These are phyloP conservation scores for Eragrostis curvula DNA, from an alignment of 176 grass and related monocot species.

Conservation along the genomic window DNA sequence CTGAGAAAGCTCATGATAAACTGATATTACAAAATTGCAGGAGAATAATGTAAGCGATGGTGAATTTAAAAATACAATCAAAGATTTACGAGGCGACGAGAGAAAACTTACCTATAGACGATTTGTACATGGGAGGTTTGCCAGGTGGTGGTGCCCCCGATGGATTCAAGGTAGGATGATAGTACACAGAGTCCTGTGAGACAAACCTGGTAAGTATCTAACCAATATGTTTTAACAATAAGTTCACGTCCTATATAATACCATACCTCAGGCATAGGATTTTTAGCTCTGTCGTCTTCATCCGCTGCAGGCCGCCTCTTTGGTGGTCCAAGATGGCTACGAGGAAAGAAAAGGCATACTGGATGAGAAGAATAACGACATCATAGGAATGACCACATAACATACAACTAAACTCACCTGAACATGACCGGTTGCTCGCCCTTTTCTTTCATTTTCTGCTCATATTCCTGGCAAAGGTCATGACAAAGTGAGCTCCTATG, in stretches of 20 bases:
- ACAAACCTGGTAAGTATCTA: slow-evolving; percentile 44
- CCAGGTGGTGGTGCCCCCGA: slow-evolving; percentile 87
- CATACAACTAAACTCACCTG: slow-evolving; percentile 58
- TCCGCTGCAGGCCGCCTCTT: slow-evolving; percentile 72
- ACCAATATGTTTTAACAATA: slow-evolving; percentile 27
- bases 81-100: neutral
- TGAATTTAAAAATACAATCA: slow-evolving; percentile 6
- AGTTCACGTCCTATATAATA: slow-evolving; percentile 1
- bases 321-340: slow-evolving; percentile 87
- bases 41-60: neutral
- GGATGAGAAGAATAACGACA: slow-evolving; percentile 26
- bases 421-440: slow-evolving; percentile 97
- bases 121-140: slow-evolving; percentile 95
- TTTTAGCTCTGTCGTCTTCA: slow-evolving; percentile 77
- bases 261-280: slow-evolving; percentile 82
- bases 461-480: slow-evolving; percentile 79
- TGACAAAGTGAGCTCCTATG: slow-evolving; percentile 25
- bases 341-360: slow-evolving; percentile 31
- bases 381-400: slow-evolving; percentile 39
- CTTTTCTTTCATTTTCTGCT: slow-evolving; percentile 96
- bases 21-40: slow-evolving; percentile 1
- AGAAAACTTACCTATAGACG: slow-evolving; percentile 68
- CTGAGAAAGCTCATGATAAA: slow-evolving; percentile 8
- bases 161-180: slow-evolving; percentile 88
- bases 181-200: slow-evolving; percentile 84